phyloP scores from a whole-genome alignment of 2,329 filamentous ascomycete species.

The Arthrobotrys megalospora region DNA sequence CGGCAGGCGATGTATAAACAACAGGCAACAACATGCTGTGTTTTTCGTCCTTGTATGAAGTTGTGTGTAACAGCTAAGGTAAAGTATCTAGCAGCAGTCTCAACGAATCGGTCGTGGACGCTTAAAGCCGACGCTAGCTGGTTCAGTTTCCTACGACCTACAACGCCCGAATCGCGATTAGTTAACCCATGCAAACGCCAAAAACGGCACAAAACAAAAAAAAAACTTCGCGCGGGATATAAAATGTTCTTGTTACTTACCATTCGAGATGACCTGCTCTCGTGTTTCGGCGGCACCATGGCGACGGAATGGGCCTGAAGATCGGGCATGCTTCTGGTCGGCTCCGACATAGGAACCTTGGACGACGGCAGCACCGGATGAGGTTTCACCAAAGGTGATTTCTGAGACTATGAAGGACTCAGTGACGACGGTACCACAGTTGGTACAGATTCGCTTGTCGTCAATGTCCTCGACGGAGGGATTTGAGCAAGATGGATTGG shows the following conservation, averaged over 20 bases:
- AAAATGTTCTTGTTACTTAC: conserved; percentile 65
- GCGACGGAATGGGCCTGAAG: conserved; percentile 73
- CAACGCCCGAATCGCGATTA: conserved; percentile 59
- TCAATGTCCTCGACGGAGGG: conserved; percentile 61
- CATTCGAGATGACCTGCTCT: conserved; percentile 74
- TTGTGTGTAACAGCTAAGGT: conserved; percentile 81
- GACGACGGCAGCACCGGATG: conserved; percentile 87
- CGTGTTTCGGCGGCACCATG: conserved; percentile 74
- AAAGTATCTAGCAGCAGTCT: conserved; percentile 80
- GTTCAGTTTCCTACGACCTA: conserved; percentile 69
- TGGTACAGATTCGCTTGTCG: conserved; percentile 76
- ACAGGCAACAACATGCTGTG: conserved; percentile 88
- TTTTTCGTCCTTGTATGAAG: conserved; percentile 87
- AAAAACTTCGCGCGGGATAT: conserved; percentile 48
- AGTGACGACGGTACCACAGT: conserved; percentile 86
- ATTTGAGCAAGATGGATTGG: conserved; percentile 59
- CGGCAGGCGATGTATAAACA: conserved; percentile 92
- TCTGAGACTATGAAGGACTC: conserved; percentile 93
- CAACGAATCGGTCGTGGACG: conserved; percentile 75
- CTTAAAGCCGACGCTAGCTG: conserved; percentile 73
- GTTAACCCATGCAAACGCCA: conserved; percentile 40
- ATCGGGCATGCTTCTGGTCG: conserved; percentile 84
- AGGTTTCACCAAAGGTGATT: conserved; percentile 89
- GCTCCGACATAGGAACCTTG: conserved; percentile 90
- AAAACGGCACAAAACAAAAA: conserved; percentile 52